Conservation (phyloP, 208 protist species). For the Histomonas meleagridis region DNA sequence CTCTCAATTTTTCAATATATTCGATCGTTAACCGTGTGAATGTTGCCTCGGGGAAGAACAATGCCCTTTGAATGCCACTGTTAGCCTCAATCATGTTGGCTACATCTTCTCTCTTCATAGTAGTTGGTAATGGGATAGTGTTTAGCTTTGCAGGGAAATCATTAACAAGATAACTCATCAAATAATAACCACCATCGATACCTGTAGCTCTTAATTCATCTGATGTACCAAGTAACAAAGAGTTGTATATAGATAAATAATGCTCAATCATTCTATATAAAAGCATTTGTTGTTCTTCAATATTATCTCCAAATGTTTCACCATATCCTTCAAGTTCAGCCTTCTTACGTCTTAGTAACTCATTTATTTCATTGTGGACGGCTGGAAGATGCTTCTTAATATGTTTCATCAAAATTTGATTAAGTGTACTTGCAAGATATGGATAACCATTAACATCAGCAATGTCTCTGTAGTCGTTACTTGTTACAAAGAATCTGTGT, state of each 20-base stretch:
- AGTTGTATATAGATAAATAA: not conserved
- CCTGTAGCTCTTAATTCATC: not conserved
- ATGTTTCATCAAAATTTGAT: constrained; percentile 13
- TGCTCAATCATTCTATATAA: not conserved
- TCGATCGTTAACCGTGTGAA: not conserved
- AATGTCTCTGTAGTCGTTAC: not conserved
- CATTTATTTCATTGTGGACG: not conserved
- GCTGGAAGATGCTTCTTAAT: not conserved
- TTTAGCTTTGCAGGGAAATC: not conserved
- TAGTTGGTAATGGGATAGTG: not conserved
- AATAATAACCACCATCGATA: not conserved
- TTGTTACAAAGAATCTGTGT: not conserved
- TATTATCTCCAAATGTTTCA: not conserved
- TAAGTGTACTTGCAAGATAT: not conserved
- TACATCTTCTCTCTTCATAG: not conserved
- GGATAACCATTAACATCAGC: not conserved
- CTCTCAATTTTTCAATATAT: not conserved
- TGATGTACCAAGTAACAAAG: not conserved
- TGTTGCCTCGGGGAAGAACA: constrained; percentile 1
- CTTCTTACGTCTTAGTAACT: not conserved
- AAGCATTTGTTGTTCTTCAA: not conserved
- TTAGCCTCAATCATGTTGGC: not conserved
- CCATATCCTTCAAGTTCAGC: not conserved
- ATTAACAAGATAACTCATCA: not conserved
- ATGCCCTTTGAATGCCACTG: not conserved